phyloP scores from a whole-genome alignment of 2,329 filamentous ascomycete species.

The Blastomyces emzantsi region DNA sequence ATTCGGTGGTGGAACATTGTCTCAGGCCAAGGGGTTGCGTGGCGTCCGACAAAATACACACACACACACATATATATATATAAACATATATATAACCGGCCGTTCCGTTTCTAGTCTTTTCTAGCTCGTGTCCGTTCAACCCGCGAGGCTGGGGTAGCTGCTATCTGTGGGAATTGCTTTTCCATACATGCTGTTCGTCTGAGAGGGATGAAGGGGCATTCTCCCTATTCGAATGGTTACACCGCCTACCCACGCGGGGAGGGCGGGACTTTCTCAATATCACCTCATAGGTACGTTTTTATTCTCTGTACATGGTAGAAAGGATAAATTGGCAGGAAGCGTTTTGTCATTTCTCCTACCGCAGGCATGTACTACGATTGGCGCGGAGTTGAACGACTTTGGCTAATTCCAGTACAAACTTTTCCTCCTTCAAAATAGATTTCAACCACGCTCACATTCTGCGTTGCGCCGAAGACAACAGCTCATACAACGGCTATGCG shows the following conservation, averaged over 20 bases:
- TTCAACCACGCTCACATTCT: constrained; percentile 72
- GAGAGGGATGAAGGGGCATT: constrained; percentile 75
- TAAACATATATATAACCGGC: background rate
- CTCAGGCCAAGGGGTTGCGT: background rate
- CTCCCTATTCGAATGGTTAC: constrained; percentile 71
- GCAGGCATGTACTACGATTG: background rate
- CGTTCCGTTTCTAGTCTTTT: background rate
- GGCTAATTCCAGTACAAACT: background rate
- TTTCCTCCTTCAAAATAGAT: constrained; percentile 44
- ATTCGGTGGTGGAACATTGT: background rate
- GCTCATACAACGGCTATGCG: constrained; percentile 59
- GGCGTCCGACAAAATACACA: background rate
- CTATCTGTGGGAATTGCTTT: background rate
- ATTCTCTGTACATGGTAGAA: background rate
- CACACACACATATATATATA: background rate
- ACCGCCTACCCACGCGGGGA: constrained; percentile 60
- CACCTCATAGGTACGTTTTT: constrained; percentile 66
- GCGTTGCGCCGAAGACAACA: constrained; percentile 64
- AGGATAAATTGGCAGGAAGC: background rate
- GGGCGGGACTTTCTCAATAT: constrained; percentile 68
- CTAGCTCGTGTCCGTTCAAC: constrained; percentile 13
- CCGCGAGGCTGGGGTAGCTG: constrained; percentile 1
- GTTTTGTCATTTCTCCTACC: background rate
- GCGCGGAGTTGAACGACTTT: background rate
- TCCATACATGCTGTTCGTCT: constrained; percentile 25